Base-by-base conservation (phyloP, 108 stramenopile species). In the Skeletonema menzelii region DNA sequence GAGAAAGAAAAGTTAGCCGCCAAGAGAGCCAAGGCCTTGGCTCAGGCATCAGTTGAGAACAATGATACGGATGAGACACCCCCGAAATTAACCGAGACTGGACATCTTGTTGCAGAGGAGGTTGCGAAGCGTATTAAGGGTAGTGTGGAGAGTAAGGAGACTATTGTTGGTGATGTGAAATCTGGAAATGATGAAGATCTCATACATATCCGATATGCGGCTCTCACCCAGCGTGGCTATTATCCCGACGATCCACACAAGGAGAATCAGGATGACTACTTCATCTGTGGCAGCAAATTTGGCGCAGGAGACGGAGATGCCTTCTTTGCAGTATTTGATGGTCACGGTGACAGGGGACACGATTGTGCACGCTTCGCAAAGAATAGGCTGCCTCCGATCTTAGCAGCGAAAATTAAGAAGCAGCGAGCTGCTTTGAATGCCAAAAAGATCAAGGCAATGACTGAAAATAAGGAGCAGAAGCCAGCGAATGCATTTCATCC, bases 261-360 rank as follows among this genome's bases (percentile, higher is more conserved):
- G 72, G 79, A 91, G 32, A 97, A 97, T 82, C 96, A 97, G 69
- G 96, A 97, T 78, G 82, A 89, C 10, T 94, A 82, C 77, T 76
- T 65, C 15, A 84, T 90, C 19, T 53, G 49, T 11, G 64, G 66
- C 0, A 68, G 82, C n/a, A 67, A 80, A 22, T 91, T 96, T 57
- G 85, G 79, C 26, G 38, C 55, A 6, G 59, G 77, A 28, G 30
- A 40, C 3, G 82, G 76, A 47, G 91, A 92, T 56, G 73, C 84
- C 15, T 89, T 93, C 74, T 91, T 97, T 75, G 92, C 80, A 7
- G 95, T 97, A 3, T 97, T 86, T 47, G 96, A 97, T 69, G 96
- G 96, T 14, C 96, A 97, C 57, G 96, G 96, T 8, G 59, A 80
- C 44, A 82, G 88, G 56, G 96, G 96, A 12, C 91, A 95, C 56